Base-by-base conservation (phyloP, 1,284 basidiomycete genomes). In the Rhodofomes roseus region DNA sequence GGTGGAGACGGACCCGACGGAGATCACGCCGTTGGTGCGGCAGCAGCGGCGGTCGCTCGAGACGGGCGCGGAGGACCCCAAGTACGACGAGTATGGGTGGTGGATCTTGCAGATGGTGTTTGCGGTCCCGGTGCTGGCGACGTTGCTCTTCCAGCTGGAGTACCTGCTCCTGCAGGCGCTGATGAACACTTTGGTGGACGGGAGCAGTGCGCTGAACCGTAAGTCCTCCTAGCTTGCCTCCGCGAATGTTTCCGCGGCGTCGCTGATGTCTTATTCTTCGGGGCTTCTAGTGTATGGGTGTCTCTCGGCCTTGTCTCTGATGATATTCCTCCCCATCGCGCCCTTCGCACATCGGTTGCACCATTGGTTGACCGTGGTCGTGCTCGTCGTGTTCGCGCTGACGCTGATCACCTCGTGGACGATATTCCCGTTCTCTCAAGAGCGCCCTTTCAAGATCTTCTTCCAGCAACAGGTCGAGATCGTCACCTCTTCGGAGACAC, bases 61-160 rank as follows among this genome's bases (percentile, higher is more conserved):
- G 14, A 55, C 59, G 44, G 56, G 50, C n/a, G 22, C 60, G 18
- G 40, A 50, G 7, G 56, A 59, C 25, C 57, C 52, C 63, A 71
- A 64, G 59, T 71, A 71, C 39, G 67, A 68, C 20, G 74, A 77
- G 60, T 74, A 79, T 43, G 77, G 79, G 37, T 87, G 83, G 79
- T 91, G 89, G 87, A 77, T 87, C 39, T 62, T 81, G 23, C 84
- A 90, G 66, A 70, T 87, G 44, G 51, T 89, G 8, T 60, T 89
- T 18, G 76, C 80, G 0, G 78, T 89, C 2, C 83, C 85, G 0
- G 61, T 85, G 2, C 84, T 86, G 0, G 77, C 84, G 16, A 77
- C 86, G 20, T 66, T 90, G 46, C 62, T 86, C n/a, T 77, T 75
- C 51, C 86, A 90, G 63, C 73, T 89, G 25, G 71, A 75, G 2